phyloP scores from a whole-genome alignment of 805 yeast genomes.

The Wickerhamiella parazyma region DNA sequence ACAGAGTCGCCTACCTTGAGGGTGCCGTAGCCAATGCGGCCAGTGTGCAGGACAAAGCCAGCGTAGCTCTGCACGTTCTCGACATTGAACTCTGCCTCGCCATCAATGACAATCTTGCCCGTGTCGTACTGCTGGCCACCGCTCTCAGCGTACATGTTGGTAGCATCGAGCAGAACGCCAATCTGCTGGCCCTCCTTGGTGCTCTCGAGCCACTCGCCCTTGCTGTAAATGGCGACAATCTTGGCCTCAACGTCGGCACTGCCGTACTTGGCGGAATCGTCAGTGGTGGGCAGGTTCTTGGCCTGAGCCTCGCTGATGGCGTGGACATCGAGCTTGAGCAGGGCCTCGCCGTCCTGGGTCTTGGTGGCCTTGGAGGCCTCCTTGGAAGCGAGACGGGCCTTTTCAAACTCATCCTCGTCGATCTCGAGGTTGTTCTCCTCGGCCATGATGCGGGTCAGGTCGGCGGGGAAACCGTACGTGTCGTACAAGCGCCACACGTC shows the following conservation, averaged over 20 bases:
- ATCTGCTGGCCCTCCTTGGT: slow-evolving; percentile 36
- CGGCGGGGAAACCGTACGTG: slow-evolving; percentile 98
- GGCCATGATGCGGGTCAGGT: slow-evolving; percentile 94
- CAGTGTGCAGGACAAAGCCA: slow-evolving; percentile 94
- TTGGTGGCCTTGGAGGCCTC: slow-evolving; percentile 93
- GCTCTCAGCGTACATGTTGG: slow-evolving; percentile 95
- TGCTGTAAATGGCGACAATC: slow-evolving; percentile 53
- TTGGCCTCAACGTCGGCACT: slow-evolving; percentile 53
- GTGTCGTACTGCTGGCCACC: slow-evolving; percentile 99
- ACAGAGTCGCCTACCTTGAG: slow-evolving; percentile 55
- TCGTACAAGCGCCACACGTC: slow-evolving; percentile 98
- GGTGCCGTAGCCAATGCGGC: slow-evolving; percentile 63
- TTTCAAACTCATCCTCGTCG: slow-evolving; percentile 84
- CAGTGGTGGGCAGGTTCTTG: slow-evolving; percentile 57
- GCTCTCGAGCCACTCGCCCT: slow-evolving; percentile 37
- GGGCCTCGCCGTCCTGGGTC: slow-evolving; percentile 39
- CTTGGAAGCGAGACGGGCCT: slow-evolving; percentile 74
- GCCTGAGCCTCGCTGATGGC: slow-evolving; percentile 59
- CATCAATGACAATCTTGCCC: slow-evolving; percentile 84
- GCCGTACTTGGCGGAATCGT: slow-evolving; percentile 62
- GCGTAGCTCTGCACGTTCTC: slow-evolving; percentile 85
- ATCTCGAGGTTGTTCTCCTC: slow-evolving; percentile 91
- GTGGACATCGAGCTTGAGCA: slow-evolving; percentile 83
- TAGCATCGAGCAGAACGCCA: slow-evolving; percentile 76
- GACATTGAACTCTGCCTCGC: slow-evolving; percentile 73